A percentile compares a stretch with the other conserved stretches of the same genome.
Evolutionary conservation across 176 grass and related monocot genomes (phyloP).

Genomic region (Triticum monococcum): DNA sequence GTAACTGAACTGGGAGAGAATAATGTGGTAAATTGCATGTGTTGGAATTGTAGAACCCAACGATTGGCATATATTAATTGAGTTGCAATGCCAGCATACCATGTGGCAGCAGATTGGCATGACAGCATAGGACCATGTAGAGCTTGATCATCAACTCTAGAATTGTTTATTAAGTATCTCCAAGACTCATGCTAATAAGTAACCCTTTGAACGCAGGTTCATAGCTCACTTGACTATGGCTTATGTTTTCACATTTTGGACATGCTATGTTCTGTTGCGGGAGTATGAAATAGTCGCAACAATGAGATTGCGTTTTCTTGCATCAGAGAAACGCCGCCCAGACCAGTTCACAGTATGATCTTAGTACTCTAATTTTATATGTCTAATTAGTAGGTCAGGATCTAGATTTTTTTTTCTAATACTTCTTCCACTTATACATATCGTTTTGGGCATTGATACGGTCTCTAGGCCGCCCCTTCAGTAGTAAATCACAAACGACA

Average conservation of each 20-base stretch:
- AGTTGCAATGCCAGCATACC: neutral
- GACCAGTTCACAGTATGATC: conserved; percentile 93
- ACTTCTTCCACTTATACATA: neutral
- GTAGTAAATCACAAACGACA: neutral
- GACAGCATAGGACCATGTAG: neutral
- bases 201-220: conserved; percentile 63
- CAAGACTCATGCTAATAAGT: neutral
- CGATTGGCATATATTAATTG: neutral
- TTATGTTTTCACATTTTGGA: conserved; percentile 98
- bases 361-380: conserved; percentile 12
- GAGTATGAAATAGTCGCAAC: conserved; percentile 82
- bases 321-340: conserved; percentile 82
- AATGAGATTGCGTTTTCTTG: conserved; percentile 92
- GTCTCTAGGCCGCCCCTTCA: neutral
- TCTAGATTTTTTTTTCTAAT: conserved; percentile 18
- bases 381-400: conserved; percentile 16
- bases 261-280: conserved; percentile 76
- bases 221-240: conserved; percentile 73
- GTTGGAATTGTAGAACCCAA: neutral
- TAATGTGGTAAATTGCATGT: neutral
- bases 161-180: conserved; percentile 19
- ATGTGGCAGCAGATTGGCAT: neutral
- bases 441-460: neutral
- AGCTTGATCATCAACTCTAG: conserved; percentile 2
- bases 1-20: neutral